phyloP scores from a whole-genome alignment of 192 early-diverging fungal species.

The Backusella luteola region DNA sequence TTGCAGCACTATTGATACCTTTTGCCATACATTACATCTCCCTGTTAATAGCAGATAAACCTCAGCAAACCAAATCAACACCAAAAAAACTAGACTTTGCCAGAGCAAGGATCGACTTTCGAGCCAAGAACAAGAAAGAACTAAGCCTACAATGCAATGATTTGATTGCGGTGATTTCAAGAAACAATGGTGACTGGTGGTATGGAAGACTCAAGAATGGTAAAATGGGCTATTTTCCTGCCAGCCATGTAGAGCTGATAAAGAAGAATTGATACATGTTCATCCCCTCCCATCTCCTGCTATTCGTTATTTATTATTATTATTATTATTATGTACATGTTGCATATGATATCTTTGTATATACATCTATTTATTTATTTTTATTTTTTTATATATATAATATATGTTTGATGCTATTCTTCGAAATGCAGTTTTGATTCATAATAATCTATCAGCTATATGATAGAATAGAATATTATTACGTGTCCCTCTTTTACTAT shows the following conservation, averaged over 20 bases:
- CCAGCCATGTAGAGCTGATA: constrained; percentile 85
- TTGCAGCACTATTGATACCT: not conserved
- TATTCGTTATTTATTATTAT: not conserved
- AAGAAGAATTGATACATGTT: constrained; percentile 51
- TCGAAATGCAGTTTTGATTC: not conserved
- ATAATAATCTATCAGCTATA: not conserved
- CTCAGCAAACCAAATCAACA: not conserved
- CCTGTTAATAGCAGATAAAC: not conserved
- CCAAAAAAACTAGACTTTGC: not conserved
- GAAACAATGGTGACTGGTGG: constrained; percentile 73
- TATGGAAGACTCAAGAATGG: constrained; percentile 80
- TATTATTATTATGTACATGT: not conserved
- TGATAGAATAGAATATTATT: not conserved
- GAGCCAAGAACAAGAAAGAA: not conserved
- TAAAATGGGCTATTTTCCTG: constrained; percentile 84
- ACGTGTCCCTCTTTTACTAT: not conserved
- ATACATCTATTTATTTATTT: not conserved
- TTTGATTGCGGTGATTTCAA: not conserved
- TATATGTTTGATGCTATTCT: not conserved
- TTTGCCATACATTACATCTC: not conserved
- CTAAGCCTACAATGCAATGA: not conserved
- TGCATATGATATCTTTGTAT: not conserved
- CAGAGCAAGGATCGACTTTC: not conserved
- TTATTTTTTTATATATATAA: not conserved
- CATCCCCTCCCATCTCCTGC: not conserved